These are phyloP conservation scores for Schwanniomyces vanrijiae DNA, from an alignment of 805 yeast genomes.

Conservation along the genomic window DNA sequence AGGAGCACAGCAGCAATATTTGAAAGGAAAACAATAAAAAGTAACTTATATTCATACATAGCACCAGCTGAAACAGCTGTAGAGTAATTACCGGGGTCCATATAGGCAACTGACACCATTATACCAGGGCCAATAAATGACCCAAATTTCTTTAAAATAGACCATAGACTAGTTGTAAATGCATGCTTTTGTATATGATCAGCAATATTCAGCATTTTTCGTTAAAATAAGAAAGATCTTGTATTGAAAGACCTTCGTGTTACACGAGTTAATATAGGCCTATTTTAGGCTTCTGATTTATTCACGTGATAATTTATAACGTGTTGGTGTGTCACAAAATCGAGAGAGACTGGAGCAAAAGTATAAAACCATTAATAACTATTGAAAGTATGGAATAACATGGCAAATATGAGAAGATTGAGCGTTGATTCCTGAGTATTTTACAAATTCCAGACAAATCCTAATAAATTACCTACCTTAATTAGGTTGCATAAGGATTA, in stretches of 20 bases:
- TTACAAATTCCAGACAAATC: too few relatives aligned
- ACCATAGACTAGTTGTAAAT: neutral
- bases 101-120: conserved; percentile 92
- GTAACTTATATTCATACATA: conserved; percentile 71
- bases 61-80: conserved; percentile 96
- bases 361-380: too few relatives aligned
- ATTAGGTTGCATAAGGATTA: too few relatives aligned
- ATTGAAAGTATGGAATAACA: too few relatives aligned
- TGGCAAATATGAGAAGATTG: too few relatives aligned
- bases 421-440: too few relatives aligned
- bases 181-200: neutral
- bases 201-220: neutral
- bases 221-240: too few relatives aligned
- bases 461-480: too few relatives aligned
- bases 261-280: neutral
- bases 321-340: neutral
- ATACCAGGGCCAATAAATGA: conserved; percentile 91
- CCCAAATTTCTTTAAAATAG: conserved; percentile 45
- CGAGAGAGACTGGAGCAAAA: too few relatives aligned
- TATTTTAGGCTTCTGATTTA: too few relatives aligned
- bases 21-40: conserved; percentile 76
- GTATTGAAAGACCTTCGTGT: too few relatives aligned
- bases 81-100: conserved; percentile 97
- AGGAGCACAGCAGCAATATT: conserved; percentile 85
- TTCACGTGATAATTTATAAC: neutral